These are phyloP conservation scores for Pseudohyphozyma bogoriensis DNA, from an alignment of 768 basidiomycete species.

Conservation along the genomic window DNA sequence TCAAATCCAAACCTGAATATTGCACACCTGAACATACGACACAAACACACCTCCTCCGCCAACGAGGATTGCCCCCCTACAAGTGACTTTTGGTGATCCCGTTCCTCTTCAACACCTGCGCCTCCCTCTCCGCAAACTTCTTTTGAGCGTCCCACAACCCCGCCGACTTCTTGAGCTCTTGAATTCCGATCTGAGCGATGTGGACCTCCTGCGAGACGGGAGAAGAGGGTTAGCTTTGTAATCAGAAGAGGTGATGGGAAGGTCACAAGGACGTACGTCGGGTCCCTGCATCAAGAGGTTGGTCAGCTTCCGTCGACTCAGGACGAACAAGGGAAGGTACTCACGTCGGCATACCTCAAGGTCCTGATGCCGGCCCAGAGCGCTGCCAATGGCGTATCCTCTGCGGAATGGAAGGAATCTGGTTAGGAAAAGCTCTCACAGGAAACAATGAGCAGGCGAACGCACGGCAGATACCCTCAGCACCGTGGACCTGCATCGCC, in stretches of 20 bases:
- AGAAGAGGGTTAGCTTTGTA: constrained; percentile 31
- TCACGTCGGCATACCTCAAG: constrained; percentile 50
- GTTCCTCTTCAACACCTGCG: not conserved
- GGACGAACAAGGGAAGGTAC: not conserved
- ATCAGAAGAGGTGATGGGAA: constrained; percentile 3
- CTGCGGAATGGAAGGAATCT: constrained; percentile 32
- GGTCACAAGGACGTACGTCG: constrained; percentile 56
- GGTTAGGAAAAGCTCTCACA: not conserved
- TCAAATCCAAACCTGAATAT: too few species aligned
- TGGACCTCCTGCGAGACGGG: constrained; percentile 54
- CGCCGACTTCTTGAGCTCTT: constrained; percentile 70
- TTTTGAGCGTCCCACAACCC: constrained; percentile 38
- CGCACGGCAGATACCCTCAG: constrained; percentile 45
- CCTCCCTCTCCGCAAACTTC: constrained; percentile 3
- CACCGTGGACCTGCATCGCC: constrained; percentile 91
- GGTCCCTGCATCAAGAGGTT: constrained; percentile 48
- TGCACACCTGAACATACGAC: not conserved
- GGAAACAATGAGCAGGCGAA: not conserved
- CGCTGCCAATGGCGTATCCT: constrained; percentile 72
- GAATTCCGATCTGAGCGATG: constrained; percentile 85
- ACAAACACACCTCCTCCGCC: not conserved
- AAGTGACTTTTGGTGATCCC: constrained; percentile 11
- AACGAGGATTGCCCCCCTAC: not conserved
- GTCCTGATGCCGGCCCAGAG: constrained; percentile 74
- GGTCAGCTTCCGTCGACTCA: constrained; percentile 2